phyloP scores from a whole-genome alignment of 805 yeast species.

The Pichia rugopelliculosa region DNA sequence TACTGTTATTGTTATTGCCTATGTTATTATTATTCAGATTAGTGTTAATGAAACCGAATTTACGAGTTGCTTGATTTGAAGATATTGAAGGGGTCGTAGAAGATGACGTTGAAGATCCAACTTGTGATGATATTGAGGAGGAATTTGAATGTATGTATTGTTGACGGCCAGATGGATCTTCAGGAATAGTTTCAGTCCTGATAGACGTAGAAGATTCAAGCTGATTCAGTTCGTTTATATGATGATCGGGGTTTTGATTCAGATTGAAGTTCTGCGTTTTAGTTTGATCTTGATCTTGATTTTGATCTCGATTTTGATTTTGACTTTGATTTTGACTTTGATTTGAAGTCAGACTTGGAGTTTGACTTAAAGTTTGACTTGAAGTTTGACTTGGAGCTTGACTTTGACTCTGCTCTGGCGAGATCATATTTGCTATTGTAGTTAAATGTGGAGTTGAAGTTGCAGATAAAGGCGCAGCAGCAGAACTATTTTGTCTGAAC shows the following conservation, averaged over 20 bases:
- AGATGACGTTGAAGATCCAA: conserved; percentile 8
- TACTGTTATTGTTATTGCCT: not conserved
- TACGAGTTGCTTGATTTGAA: conserved; percentile 13
- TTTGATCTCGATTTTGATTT: not conserved
- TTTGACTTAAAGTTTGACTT: not conserved
- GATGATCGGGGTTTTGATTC: not conserved
- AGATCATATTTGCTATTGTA: not conserved
- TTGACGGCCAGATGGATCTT: not conserved
- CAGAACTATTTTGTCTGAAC: conserved; percentile 21
- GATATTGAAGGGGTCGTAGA: conserved; percentile 5
- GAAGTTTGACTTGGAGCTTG: too few relatives aligned
- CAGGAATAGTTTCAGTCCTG: not conserved
- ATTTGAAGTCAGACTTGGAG: too few relatives aligned
- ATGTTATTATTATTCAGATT: too few relatives aligned
- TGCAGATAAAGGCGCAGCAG: conserved; percentile 7
- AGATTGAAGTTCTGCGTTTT: too few relatives aligned
- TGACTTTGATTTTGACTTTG: too few relatives aligned
- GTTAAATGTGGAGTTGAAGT: not conserved
- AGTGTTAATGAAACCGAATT: conserved; percentile 1
- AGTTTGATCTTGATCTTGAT: not conserved
- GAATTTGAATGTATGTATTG: conserved; percentile 10
- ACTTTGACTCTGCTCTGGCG: not conserved
- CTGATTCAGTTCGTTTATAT: not conserved
- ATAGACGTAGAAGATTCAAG: not conserved
- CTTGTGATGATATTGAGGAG: conserved; percentile 12